Conservation (phyloP, 495 filamentous ascomycete genomes). For the Aspergillus campestris region DNA sequence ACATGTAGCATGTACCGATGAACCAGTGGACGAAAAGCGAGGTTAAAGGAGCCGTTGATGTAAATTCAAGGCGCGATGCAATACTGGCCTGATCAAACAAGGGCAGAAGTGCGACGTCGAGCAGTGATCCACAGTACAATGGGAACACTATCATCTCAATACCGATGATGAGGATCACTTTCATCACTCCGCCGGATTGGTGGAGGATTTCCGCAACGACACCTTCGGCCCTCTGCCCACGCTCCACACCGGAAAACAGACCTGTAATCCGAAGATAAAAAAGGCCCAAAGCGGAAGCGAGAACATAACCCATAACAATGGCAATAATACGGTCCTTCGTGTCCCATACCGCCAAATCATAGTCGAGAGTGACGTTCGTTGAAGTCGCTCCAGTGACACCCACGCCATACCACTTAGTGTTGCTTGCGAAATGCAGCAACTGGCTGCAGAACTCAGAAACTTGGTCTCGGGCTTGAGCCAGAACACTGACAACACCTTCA, state of each 20-base stretch:
- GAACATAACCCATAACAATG: constrained; percentile 69
- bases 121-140: constrained; percentile 84
- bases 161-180: constrained; percentile 96
- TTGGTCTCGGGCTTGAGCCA: constrained; percentile 13
- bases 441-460: constrained; percentile 14
- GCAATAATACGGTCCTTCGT: constrained; percentile 70
- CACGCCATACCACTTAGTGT: constrained; percentile 20
- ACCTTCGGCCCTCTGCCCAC: constrained; percentile 65
- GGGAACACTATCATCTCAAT: constrained; percentile 99
- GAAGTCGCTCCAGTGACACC: constrained; percentile 13
- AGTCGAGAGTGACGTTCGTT: constrained; percentile 35
- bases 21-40: constrained; percentile 98
- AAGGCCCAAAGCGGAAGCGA: constrained; percentile 62
- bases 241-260: constrained; percentile 54
- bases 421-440: constrained; percentile 13
- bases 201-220: constrained; percentile 73
- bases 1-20: constrained; percentile 98
- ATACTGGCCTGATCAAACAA: constrained; percentile 75
- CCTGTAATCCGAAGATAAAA: constrained; percentile 66
- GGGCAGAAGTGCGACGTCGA: constrained; percentile 82
- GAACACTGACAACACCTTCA: constrained; percentile 6
- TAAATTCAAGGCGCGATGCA: constrained; percentile 66
- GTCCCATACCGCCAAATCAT: constrained; percentile 65
- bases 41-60: constrained; percentile 65
- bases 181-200: constrained; percentile 93